phyloP scores from a whole-genome alignment of 2,329 filamentous ascomycete genomes.

The Arthrobotrys sinensis region DNA sequence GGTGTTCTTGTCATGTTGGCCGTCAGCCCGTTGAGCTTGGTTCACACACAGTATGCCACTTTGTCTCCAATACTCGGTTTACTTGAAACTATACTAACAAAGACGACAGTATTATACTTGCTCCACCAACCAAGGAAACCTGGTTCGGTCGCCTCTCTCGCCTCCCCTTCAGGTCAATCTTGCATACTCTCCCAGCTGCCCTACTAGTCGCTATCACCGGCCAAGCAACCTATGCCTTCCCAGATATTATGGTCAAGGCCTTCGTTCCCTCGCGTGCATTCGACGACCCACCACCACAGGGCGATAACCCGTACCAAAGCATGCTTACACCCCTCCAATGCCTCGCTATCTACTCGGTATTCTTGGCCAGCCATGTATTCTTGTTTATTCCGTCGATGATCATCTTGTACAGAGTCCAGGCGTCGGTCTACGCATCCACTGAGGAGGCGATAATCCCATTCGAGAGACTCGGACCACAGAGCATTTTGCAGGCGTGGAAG shows the following conservation, averaged over 20 bases:
- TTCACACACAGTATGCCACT: slow-evolving; percentile 80
- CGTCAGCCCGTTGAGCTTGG: slow-evolving; percentile 78
- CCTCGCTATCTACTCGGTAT: slow-evolving; percentile 69
- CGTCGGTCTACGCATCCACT: slow-evolving; percentile 85
- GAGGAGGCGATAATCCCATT: slow-evolving; percentile 90
- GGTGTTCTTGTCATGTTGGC: slow-evolving; percentile 75
- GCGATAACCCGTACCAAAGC: slow-evolving; percentile 63
- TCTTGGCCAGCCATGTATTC: slow-evolving; percentile 73
- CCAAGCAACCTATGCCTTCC: slow-evolving; percentile 67
- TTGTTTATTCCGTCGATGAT: slow-evolving; percentile 83
- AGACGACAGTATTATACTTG: slow-evolving; percentile 76
- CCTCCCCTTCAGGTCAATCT: slow-evolving; percentile 76
- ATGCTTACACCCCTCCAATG: slow-evolving; percentile 64
- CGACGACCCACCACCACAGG: slow-evolving; percentile 64
- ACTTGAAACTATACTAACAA: slow-evolving; percentile 4
- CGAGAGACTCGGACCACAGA: slow-evolving; percentile 77
- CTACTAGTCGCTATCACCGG: slow-evolving; percentile 73
- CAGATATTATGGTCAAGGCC: slow-evolving; percentile 57
- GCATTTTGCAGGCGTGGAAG: slow-evolving; percentile 55
- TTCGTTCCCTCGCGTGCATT: slow-evolving; percentile 66
- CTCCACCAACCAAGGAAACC: slow-evolving; percentile 75
- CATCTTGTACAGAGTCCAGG: slow-evolving; percentile 85
- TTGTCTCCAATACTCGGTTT: slow-evolving; percentile 34
- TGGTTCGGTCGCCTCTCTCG: slow-evolving; percentile 81
- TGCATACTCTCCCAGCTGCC: slow-evolving; percentile 78